Percentiles rank a stretch among this genome's conserved stretches.
These are phyloP conservation scores for Cynanchum wilfordii DNA, from an alignment of 257 asterid species.

Conservation along the genomic window DNA sequence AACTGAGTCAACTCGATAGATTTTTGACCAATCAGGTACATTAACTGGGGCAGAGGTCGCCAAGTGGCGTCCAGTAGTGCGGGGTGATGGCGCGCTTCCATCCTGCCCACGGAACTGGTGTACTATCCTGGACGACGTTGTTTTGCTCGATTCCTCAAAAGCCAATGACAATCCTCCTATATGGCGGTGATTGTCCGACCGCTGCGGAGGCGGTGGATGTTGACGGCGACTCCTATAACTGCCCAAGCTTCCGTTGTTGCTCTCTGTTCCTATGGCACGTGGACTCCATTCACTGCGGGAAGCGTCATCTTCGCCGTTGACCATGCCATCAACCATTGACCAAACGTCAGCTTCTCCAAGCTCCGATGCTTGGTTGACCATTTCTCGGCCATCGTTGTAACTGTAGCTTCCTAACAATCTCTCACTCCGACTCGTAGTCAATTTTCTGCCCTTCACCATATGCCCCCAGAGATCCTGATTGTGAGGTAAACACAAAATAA, in stretches of 20 bases:
- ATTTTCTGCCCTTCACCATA: conserved; percentile 80
- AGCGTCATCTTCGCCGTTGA: conserved; percentile 31
- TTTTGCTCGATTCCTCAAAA: conserved; percentile 40
- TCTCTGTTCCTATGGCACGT: conserved; percentile 36
- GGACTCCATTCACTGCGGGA: conserved; percentile 35
- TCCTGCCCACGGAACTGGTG: conserved; percentile 54
- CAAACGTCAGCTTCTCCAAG: conserved; percentile 79
- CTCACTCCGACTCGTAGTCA: conserved; percentile 60
- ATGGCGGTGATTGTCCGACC: conserved; percentile 25
- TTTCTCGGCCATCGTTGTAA: conserved; percentile 32
- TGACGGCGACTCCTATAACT: conserved; percentile 27
- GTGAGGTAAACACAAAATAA: conserved; percentile 25
- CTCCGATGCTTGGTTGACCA: conserved; percentile 40
- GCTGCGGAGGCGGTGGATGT: conserved; percentile 4
- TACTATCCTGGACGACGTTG: conserved; percentile 42
- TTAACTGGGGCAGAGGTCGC: conserved; percentile 73
- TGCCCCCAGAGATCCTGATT: not conserved
- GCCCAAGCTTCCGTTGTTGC: conserved; percentile 26
- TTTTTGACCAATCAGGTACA: conserved; percentile 84
- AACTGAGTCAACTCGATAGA: conserved; percentile 56
- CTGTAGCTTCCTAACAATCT: conserved; percentile 43
- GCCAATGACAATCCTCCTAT: conserved; percentile 69
- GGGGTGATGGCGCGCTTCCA: conserved; percentile 30
- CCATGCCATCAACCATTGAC: conserved; percentile 45
- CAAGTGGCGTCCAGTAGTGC: conserved; percentile 34